Percentiles rank a stretch among this genome's conserved stretches.
Evolutionary conservation across 441 rosid genomes (phyloP).

Genomic region (Croton setiger): DNA sequence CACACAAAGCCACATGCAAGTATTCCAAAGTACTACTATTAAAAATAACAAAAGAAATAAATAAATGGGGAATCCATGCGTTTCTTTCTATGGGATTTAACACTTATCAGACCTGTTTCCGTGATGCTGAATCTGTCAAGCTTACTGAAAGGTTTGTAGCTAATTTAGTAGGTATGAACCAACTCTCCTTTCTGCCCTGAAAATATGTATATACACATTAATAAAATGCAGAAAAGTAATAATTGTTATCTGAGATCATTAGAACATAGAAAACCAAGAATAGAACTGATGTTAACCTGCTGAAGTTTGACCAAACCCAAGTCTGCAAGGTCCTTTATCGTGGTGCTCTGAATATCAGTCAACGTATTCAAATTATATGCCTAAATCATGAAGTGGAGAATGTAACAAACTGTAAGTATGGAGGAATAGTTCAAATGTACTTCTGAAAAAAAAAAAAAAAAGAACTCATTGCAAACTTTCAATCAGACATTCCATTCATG

Average conservation of each 20-base stretch:
- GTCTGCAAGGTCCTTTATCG: slow-evolving; percentile 90
- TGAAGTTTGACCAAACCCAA: slow-evolving; percentile 96
- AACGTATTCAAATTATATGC: slow-evolving; percentile 82
- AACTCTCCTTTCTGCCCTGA: slow-evolving; percentile 95
- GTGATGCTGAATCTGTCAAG: slow-evolving; percentile 77
- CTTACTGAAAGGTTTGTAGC: slow-evolving; percentile 89
- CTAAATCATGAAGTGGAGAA: slow-evolving; percentile 33
- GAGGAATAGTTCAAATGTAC: not conserved
- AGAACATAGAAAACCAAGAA: slow-evolving; percentile 10
- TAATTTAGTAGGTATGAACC: slow-evolving; percentile 96
- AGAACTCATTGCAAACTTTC: not conserved
- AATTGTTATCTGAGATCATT: not conserved
- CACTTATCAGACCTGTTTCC: slow-evolving; percentile 63
- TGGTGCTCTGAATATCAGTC: slow-evolving; percentile 61
- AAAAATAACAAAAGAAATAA: not conserved
- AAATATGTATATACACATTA: slow-evolving; percentile 21
- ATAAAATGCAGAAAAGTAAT: slow-evolving; percentile 6
- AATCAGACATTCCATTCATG: not conserved
- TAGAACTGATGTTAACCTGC: slow-evolving; percentile 52
- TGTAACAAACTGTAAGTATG: slow-evolving; percentile 6
- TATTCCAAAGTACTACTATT: not conserved
- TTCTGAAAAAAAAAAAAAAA: slow-evolving; percentile 7
- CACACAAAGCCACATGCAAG: not conserved
- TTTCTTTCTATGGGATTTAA: not conserved
- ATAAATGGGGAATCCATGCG: not conserved